A percentile compares a stretch with the other conserved stretches of the same genome.
Conservation (phyloP, 331 rosid species). For the Malus hybrid region DNA sequence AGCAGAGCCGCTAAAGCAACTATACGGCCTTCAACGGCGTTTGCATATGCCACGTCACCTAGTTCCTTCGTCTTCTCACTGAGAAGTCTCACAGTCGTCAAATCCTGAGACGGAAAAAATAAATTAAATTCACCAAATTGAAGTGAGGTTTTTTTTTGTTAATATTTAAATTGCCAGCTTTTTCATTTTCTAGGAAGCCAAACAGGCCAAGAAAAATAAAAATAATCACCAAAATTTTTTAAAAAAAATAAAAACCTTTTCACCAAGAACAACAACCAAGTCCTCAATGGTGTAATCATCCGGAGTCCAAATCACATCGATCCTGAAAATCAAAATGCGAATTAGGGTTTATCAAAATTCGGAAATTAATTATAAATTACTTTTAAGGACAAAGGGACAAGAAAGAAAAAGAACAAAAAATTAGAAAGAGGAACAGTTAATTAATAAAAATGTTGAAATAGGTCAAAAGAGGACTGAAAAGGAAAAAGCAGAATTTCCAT, state of each 20-base stretch:
- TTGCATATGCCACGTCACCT: slow-evolving; percentile 26
- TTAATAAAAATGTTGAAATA: neutral
- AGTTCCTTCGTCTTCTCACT: slow-evolving; percentile 31
- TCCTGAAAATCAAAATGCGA: slow-evolving; percentile 19
- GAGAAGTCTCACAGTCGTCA: slow-evolving; percentile 26
- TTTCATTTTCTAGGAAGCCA: slow-evolving; percentile 8
- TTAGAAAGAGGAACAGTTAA: neutral
- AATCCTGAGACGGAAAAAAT: slow-evolving; percentile 14
- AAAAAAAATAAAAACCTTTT: slow-evolving; percentile 14
- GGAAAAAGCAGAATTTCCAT: slow-evolving; percentile 3
- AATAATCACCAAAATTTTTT: neutral
- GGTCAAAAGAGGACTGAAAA: neutral
- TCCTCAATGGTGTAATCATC: slow-evolving; percentile 27
- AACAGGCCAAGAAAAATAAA: neutral
- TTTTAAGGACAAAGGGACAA: too few relatives aligned
- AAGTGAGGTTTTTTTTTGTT: neutral
- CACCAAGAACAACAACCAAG: slow-evolving; percentile 21
- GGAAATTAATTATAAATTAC: neutral
- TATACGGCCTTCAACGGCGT: slow-evolving; percentile 25
- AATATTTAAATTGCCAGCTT: neutral
- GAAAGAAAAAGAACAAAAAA: too few relatives aligned
- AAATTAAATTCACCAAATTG: neutral
- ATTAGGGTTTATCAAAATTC: neutral
- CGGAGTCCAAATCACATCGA: slow-evolving; percentile 31
- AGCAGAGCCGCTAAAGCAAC: slow-evolving; percentile 32